Evolutionary conservation across 192 early-diverging fungal genomes (phyloP), one percentile per base, ranked within the genome.

Genomic region (Coemansia sp.): DNA sequence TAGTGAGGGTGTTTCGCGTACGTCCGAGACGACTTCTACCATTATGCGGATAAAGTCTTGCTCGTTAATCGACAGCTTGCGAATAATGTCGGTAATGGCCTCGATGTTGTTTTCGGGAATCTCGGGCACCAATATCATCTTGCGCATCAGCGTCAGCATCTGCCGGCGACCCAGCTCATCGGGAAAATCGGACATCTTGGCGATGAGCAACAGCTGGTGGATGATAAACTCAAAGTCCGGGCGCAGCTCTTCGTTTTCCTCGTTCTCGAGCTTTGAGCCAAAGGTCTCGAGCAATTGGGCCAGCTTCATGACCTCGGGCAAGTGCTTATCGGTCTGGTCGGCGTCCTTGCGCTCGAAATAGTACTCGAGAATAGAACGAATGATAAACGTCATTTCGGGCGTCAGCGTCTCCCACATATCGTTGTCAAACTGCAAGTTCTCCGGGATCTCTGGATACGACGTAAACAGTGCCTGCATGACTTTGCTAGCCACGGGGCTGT

Each of bases 101-200:
- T 86, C 89, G 27, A 97, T 80, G 68, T 92, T 90, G 64, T 91
- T 90, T 39, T 93, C 90, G 3, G 92, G 89, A 12, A 95, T 87
- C 68, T 94, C 92, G 15, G 88, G 86, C 5, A 89, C 69, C 82
- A 90, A 83, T 0, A 95, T 71, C 81, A 97, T 90, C 66, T 94
- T 90, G 57, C 94, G 90, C 67, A 95, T 78, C 61, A 90, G 76
- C 31, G 84, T 87, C 74, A 91, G 88, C 85, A 97, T 91, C 74
- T 89, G 81, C 22, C 94, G 88, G 38, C 95, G 87, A 6, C 95
- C 95, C 64, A 92, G 87, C 86, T 97, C 95, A 76, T 97, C 95
- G 29, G 89, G 88, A 70, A 94, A 97, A 49, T 96, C 95, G 16
- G 92, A 84, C 44, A 87, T 78, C 64, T 86, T 88, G 20, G 91